Conservation (phyloP, 768 basidiomycete species). For the Agaricus subrufescens region DNA sequence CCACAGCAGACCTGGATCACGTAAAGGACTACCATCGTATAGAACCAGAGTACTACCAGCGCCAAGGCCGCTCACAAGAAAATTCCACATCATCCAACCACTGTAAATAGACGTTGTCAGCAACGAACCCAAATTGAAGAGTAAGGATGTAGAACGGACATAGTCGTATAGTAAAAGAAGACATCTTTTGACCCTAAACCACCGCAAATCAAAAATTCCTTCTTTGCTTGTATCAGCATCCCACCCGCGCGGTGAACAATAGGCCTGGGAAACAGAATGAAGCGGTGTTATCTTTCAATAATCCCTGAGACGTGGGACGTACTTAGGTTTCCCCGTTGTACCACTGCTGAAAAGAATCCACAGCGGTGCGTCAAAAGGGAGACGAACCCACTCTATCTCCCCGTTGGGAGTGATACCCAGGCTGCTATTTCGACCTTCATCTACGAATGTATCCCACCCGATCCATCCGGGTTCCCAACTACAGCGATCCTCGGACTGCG, state of each 20-base stretch:
- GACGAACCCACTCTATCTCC: slow-evolving; percentile 60
- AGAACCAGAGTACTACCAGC: slow-evolving; percentile 69
- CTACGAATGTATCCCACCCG: slow-evolving; percentile 50
- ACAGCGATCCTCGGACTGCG: slow-evolving; percentile 24
- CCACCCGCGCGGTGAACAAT: slow-evolving; percentile 79
- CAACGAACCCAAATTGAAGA: neutral
- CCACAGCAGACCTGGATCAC: slow-evolving; percentile 64
- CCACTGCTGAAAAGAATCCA: slow-evolving; percentile 87
- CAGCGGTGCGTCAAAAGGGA: slow-evolving; percentile 70
- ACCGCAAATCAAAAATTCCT: slow-evolving; percentile 66
- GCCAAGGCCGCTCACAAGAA: slow-evolving; percentile 61
- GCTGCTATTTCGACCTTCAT: slow-evolving; percentile 36
- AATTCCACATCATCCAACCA: slow-evolving; percentile 94
- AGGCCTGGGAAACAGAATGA: slow-evolving; percentile 38
- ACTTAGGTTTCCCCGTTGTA: slow-evolving; percentile 74
- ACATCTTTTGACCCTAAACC: slow-evolving; percentile 64
- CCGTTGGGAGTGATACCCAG: slow-evolving; percentile 47
- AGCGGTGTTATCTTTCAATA: slow-evolving; percentile 1
- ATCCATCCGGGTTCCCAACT: slow-evolving; percentile 47
- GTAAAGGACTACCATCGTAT: slow-evolving; percentile 78
- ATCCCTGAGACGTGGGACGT: slow-evolving; percentile 18
- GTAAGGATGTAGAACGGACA: slow-evolving; percentile 24
- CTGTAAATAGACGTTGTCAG: slow-evolving; percentile 26
- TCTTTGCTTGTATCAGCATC: slow-evolving; percentile 70
- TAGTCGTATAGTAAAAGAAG: slow-evolving; percentile 82